Evolutionary conservation across 2,329 filamentous ascomycete species (phyloP), one percentile per base, ranked within the genome.

Genomic region (Pyrenophora teres): DNA sequence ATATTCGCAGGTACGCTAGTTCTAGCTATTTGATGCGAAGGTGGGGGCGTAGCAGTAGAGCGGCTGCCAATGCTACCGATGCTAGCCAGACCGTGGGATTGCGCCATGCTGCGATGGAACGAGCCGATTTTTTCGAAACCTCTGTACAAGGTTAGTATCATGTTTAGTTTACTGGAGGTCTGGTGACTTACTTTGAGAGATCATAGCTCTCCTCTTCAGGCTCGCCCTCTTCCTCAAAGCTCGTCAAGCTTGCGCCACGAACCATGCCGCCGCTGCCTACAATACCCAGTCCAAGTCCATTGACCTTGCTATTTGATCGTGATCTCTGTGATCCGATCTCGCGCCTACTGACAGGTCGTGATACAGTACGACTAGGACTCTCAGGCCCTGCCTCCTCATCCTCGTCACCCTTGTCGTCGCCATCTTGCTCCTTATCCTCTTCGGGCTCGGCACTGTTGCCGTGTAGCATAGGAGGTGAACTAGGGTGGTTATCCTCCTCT

Each of bases 101-200:
- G 67, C 15, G 68, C 68, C 47, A 72, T 66, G 46, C 54, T 69
- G 23, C 66, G 65, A 40, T 80, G 78, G 58, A 78, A 80, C 2
- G 74, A 72, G 23, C 77, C 77, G 42, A 80, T 80, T 30, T 77
- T 77, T 56, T 79, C 76, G 65, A 80, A 80, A 19, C 78, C 78
- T 69, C 77, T 80, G 53, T 19, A 12, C 30, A 0, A 13, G 23
- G 50, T 71, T 57, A 72, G 62, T 27, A 41, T 47, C 6, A 12
- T 3, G 13, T 7, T 4, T 33, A 13, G 16, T n/a, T 32, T 18
- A 31, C 16, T 25, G 18, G n/a, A 9, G 2, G 10, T 23, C 16
- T 27, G 23, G 10, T 33, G 13, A 71, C 76, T 71, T 69, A 80
- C 78, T 79, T 80, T 39, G 74, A 76, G 39, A 80, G 68, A 69